phyloP scores from a whole-genome alignment of 495 filamentous ascomycete species.

The Apiosordaria backusii region DNA sequence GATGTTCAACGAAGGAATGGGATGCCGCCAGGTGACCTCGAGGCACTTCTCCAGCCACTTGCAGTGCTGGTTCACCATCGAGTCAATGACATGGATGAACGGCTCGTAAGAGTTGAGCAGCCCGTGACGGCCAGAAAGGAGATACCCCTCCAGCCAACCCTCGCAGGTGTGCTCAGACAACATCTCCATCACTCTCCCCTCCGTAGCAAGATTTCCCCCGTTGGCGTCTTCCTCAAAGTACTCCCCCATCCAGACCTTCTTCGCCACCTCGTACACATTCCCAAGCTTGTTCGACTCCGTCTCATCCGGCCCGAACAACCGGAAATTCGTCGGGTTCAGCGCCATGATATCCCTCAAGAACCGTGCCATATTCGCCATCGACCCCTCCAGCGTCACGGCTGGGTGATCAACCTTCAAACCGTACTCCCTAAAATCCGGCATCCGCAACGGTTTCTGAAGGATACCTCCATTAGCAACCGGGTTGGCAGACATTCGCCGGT shows the following conservation, averaged over 20 bases:
- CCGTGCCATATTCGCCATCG: conserved; percentile 62
- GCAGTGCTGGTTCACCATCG: conserved; percentile 74
- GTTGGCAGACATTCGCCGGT: conserved; percentile 66
- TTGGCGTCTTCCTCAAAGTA: conserved; percentile 69
- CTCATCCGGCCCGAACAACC: conserved; percentile 71
- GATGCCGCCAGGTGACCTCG: conserved; percentile 66
- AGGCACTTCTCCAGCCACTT: conserved; percentile 76
- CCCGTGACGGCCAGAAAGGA: conserved; percentile 67
- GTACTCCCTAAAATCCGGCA: conserved; percentile 64
- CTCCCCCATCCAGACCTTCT: conserved; percentile 74
- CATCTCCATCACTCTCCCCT: conserved; percentile 74
- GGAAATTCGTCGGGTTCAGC: conserved; percentile 60
- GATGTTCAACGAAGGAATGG: conserved; percentile 68
- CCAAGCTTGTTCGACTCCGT: conserved; percentile 72
- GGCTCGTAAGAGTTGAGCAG: conserved; percentile 75
- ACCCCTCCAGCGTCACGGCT: conserved; percentile 47
- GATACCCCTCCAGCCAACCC: conserved; percentile 73
- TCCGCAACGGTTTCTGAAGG: conserved; percentile 56
- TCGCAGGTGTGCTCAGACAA: conserved; percentile 72
- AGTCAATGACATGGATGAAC: conserved; percentile 75
- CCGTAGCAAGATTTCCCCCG: conserved; percentile 61
- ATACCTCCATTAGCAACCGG: conserved; percentile 66
- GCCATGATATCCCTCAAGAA: conserved; percentile 61
- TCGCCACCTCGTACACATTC: conserved; percentile 62
- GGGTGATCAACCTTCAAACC: conserved; percentile 52